Evolutionary conservation across 1,284 basidiomycete genomes (phyloP).

Genomic region (Pyrrhoderma lamaoense): DNA sequence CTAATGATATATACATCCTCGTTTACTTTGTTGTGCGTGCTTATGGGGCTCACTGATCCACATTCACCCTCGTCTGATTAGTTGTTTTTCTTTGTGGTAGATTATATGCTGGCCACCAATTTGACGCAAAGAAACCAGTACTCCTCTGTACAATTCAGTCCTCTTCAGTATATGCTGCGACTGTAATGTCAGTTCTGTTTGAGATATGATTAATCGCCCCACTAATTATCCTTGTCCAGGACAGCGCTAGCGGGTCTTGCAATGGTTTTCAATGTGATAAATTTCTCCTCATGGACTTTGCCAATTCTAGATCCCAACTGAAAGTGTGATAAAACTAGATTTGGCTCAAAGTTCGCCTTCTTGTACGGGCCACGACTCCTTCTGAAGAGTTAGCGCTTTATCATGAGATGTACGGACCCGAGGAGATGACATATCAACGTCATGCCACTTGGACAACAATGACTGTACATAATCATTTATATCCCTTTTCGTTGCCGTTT

Average conservation of each 20-base stretch:
- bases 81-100: background rate
- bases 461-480: background rate
- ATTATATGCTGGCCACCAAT: conserved; percentile 5
- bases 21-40: conserved; percentile 8
- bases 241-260: conserved; percentile 1
- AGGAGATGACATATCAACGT: background rate
- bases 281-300: background rate
- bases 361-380: background rate
- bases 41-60: background rate
- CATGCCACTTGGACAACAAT: background rate
- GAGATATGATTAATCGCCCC: background rate
- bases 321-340: conserved; percentile 1
- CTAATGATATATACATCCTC: conserved; percentile 7
- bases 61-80: background rate
- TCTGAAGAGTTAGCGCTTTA: too few species aligned
- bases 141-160: background rate
- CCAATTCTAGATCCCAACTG: background rate
- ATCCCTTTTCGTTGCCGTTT: too few species aligned
- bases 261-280: conserved; percentile 1
- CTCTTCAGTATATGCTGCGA: conserved; percentile 1
- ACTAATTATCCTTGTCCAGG: background rate
- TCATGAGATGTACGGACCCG: background rate
- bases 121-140: conserved; percentile 2
- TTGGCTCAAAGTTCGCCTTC: background rate
- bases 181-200: conserved; percentile 1